Evolutionary conservation across 305 asterid species (phyloP).

Genomic region (Solanum aculeatissimum): DNA sequence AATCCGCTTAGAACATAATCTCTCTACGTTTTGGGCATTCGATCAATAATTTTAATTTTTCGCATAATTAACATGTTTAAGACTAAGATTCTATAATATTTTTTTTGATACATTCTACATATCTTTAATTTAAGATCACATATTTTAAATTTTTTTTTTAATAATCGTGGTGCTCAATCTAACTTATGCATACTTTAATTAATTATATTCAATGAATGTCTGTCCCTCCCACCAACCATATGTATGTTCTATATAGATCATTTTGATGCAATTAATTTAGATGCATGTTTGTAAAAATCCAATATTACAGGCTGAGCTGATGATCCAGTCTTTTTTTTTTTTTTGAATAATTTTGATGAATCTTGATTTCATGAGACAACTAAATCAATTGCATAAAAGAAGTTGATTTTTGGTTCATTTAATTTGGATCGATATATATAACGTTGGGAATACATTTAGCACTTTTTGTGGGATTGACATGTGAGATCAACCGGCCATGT

Average conservation of each 20-base stretch:
- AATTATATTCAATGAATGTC: too few species aligned
- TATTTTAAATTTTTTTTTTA: too few species aligned
- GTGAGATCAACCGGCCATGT: conserved; percentile 8
- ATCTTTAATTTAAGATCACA: too few species aligned
- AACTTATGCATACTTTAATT: too few species aligned
- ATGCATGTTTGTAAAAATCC: not conserved
- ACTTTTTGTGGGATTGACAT: conserved; percentile 5
- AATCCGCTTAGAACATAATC: not conserved
- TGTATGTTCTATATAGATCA: not conserved
- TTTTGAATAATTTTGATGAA: not conserved
- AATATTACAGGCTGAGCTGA: not conserved
- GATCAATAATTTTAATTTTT: too few species aligned
- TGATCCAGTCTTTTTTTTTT: not conserved
- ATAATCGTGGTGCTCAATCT: too few species aligned
- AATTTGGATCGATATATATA: not conserved
- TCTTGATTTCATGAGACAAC: not conserved
- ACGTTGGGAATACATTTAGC: not conserved
- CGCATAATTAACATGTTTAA: too few species aligned
- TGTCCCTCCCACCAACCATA: too few species aligned
- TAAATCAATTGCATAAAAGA: not conserved
- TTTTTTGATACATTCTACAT: too few species aligned
- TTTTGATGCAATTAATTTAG: not conserved
- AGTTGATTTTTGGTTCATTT: not conserved
- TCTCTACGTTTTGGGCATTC: too few species aligned
- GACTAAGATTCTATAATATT: too few species aligned